phyloP scores from a whole-genome alignment of 257 asterid species.

The Eucommia ulmoides region DNA sequence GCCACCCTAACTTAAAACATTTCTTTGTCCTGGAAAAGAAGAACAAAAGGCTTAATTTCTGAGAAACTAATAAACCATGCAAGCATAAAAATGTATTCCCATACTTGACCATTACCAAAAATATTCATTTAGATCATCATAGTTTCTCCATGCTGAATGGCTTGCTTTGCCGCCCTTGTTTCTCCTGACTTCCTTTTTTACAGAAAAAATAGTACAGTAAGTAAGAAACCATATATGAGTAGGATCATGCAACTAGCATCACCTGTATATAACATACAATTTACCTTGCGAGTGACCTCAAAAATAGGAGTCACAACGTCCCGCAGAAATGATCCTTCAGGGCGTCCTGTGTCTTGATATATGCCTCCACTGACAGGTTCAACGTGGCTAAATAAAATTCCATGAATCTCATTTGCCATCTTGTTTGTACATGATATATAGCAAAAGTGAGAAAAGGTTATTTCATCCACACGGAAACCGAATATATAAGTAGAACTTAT shows the following conservation, averaged over 20 bases:
- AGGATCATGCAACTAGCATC: conserved; percentile 1
- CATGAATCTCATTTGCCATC: conserved; percentile 87
- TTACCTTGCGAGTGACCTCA: conserved; percentile 73
- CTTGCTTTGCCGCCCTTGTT: conserved; percentile 81
- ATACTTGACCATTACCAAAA: conserved; percentile 70
- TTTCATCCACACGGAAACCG: background rate
- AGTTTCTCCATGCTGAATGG: conserved; percentile 96
- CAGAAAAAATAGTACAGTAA: conserved; percentile 24
- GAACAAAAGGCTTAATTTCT: conserved; percentile 7
- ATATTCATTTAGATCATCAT: conserved; percentile 91
- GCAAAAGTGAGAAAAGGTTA: conserved; percentile 11
- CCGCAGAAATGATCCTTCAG: conserved; percentile 68
- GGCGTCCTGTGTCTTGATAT: conserved; percentile 36
- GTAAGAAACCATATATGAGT: conserved; percentile 6
- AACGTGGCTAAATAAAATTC: conserved; percentile 47
- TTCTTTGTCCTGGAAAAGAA: conserved; percentile 49
- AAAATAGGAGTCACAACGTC: conserved; percentile 86
- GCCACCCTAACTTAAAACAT: conserved; percentile 88
- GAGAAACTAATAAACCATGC: background rate
- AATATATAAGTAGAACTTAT: background rate
- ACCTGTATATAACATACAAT: conserved; percentile 1
- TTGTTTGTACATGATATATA: conserved; percentile 20
- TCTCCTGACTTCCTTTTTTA: conserved; percentile 87
- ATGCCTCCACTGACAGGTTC: conserved; percentile 57
- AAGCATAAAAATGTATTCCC: conserved; percentile 11